Percentiles rank a stretch among this genome's conserved stretches.
phyloP scores from a whole-genome alignment of 768 basidiomycete genomes.

The Russula abietina region DNA sequence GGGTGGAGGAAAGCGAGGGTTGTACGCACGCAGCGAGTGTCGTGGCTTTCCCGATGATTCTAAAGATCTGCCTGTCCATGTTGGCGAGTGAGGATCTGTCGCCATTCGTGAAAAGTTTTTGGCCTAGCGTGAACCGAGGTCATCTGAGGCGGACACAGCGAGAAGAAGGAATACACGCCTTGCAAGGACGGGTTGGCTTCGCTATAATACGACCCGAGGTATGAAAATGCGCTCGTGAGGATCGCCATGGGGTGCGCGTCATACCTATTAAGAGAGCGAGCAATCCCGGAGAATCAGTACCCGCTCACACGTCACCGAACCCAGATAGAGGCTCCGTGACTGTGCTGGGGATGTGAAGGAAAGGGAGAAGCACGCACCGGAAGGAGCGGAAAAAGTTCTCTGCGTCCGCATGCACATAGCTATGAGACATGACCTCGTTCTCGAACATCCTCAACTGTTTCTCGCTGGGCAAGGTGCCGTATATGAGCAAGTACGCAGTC shows the following conservation, averaged over 20 bases:
- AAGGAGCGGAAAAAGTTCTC: constrained; percentile 41
- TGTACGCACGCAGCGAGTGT: constrained; percentile 72
- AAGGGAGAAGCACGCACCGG: constrained; percentile 29
- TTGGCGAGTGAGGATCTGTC: constrained; percentile 58
- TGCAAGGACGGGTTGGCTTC: constrained; percentile 86
- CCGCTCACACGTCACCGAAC: not conserved
- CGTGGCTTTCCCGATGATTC: constrained; percentile 82
- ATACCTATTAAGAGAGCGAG: constrained; percentile 43
- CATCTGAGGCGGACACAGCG: not conserved
- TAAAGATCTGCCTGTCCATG: constrained; percentile 91
- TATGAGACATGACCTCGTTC: constrained; percentile 73
- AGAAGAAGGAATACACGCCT: constrained; percentile 42
- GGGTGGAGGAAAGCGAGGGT: too few relatives aligned
- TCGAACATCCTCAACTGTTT: constrained; percentile 59
- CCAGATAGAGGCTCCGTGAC: not conserved
- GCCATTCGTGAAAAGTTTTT: constrained; percentile 69
- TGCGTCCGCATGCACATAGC: constrained; percentile 39
- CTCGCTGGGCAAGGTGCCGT: constrained; percentile 69
- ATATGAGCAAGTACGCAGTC: constrained; percentile 81
- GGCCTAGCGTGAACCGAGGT: constrained; percentile 43
- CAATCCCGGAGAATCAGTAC: not conserved
- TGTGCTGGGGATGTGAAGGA: not conserved
- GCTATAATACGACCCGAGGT: constrained; percentile 79
- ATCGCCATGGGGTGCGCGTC: constrained; percentile 94
- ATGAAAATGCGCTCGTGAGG: constrained; percentile 79